Evolutionary conservation across 768 basidiomycete genomes (phyloP), one percentile per base, ranked within the genome.

Genomic region (Jaapia argillacea): DNA sequence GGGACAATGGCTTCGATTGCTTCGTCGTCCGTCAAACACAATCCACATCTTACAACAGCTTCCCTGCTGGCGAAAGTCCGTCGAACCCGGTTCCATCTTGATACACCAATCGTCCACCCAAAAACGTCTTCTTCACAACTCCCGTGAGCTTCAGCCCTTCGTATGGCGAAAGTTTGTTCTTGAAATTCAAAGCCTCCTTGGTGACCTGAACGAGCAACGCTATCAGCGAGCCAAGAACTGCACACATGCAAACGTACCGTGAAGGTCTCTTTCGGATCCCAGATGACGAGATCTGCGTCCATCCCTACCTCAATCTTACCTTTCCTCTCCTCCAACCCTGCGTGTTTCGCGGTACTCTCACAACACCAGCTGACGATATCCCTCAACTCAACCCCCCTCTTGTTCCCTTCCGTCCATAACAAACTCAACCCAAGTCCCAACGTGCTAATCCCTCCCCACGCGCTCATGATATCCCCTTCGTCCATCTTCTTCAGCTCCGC

Each of bases 381-480:
- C 27, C 65, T 61, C 33, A 93, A 67, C 0, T 64, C 63, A 2
- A 85, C 61, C 7, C 75, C 77, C 40, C 75, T 66, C 53, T 71
- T 77, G 36, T 59, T 60, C 2, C 75, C 79, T 60, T 96, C 90
- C 1, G 90, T 93, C 88, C 88, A 94, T 33, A 98, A 55, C 41
- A 96, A 62, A 57, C 85, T 85, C 37, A 97, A 60, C 0, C 94
- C 96, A 14, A 98, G 68, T 3, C 94, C 94, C 20, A 99, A 71
- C 4, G 87, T 82, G 48, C 84, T 85, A 49, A 99, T 88, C 0
- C 94, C 94, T 33, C 94, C 94, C 94, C 94, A 97, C 0, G 93
- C 88, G 18, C 66, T 60, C 82, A 96, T 86, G 48, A 97, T 70
- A 54, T 92, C 74, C 1, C 91, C 87, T 35, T 74, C 71, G 23